Base-by-base conservation (phyloP, 352 stramenopile genomes). In the Phytopythium mirpurense region DNA sequence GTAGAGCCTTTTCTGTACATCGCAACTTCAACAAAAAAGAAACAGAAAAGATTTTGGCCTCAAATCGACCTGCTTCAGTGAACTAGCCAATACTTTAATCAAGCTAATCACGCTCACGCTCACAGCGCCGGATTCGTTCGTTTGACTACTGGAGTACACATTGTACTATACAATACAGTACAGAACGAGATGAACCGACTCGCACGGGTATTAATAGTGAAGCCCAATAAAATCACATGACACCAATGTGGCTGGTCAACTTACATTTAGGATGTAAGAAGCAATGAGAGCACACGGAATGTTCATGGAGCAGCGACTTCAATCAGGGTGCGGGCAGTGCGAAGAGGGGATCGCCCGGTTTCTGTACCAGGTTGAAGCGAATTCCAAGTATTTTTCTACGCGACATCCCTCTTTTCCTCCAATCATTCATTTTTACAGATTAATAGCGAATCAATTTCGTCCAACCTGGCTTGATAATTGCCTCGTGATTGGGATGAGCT, bases 1-100 rank as follows among this genome's bases (percentile, higher is more conserved):
- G 60, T 15, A 36, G 57, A 34, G 56, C 49, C 26, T 65, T 66
- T 58, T 76, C 57, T 77, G 55, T 27, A 31, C 36, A 44, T 24
- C 26, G 24, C 65, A 83, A 83, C 71, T 86, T 86, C 71, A 85
- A 82, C 68, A 81, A 77, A 80, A 78, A 83, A 78, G 61, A 73
- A 73, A 46, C 64, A 71, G 37, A 27, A 46, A 49, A 27, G 34
- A 54, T 54, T 54, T 37, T 47, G 6, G 23, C 9, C 11, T 44
- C 29, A 35, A 29, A 16, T 51, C 26, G 11, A 19, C 12, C n/a
- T n/a, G 43, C 21, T 10, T 4, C 16, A 12, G 41, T 23, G 23
- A 21, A 14, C 41, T 23, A 14, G 6, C 41, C 41, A 10, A 47
- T 47, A 45, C 40, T 45, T 45, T 45, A 8, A n/a, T 29, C 40